phyloP scores from a whole-genome alignment of 371 early-diverging fungal genomes.

The Mortierella sp. region DNA sequence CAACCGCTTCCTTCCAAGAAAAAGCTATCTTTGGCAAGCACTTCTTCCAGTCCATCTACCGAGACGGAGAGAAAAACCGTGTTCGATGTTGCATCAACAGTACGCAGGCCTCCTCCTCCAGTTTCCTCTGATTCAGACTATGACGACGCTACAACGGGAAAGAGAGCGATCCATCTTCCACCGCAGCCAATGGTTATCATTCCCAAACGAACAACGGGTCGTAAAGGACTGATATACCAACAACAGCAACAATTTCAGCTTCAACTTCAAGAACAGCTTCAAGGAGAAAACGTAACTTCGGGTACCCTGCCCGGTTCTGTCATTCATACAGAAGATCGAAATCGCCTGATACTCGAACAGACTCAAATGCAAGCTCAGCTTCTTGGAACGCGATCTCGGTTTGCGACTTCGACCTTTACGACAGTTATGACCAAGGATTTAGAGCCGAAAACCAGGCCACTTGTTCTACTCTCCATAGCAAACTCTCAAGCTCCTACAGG shows the following conservation, averaged over 20 bases:
- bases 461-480: slow-evolving; percentile 1
- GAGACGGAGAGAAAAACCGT: slow-evolving; percentile 19
- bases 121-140: slow-evolving; percentile 6
- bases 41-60: slow-evolving; percentile 21
- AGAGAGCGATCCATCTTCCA: neutral
- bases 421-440: slow-evolving; percentile 5
- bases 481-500: slow-evolving; percentile 1
- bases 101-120: neutral
- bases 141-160: neutral
- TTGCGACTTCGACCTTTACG: slow-evolving; percentile 33
- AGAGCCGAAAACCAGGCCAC: slow-evolving; percentile 24
- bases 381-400: slow-evolving; percentile 21
- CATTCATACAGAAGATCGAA: slow-evolving; percentile 3
- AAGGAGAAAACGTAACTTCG: neutral
- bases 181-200: slow-evolving; percentile 19
- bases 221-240: slow-evolving; percentile 35
- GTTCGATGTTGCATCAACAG: neutral
- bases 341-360: neutral
- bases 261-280: slow-evolving; percentile 11
- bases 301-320: neutral
- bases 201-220: slow-evolving; percentile 42
- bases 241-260: slow-evolving; percentile 29
- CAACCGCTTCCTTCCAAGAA: slow-evolving; percentile 11
- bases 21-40: slow-evolving; percentile 13
- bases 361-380: slow-evolving; percentile 15